These are phyloP conservation scores for Crucibulum cyathiforme DNA, from an alignment of 1,284 basidiomycete species.

Conservation along the genomic window DNA sequence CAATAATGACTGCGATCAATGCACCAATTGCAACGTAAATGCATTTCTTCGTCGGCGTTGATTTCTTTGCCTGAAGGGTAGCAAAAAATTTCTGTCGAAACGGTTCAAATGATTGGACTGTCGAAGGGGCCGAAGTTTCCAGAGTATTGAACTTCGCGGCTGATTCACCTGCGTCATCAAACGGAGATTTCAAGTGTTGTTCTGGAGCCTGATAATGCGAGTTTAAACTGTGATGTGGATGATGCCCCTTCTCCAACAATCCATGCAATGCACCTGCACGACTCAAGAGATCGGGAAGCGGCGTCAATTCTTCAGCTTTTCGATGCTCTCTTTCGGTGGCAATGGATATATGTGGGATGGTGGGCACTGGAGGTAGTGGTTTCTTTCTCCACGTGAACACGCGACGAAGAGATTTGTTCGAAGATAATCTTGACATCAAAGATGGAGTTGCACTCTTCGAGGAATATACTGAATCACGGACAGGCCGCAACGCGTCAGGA, in stretches of 20 bases:
- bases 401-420: constrained; percentile 42
- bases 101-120: too few species aligned
- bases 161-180: constrained; percentile 25
- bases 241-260: constrained; percentile 58
- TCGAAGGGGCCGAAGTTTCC: too few species aligned
- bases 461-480: constrained; percentile 50
- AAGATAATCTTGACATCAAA: constrained; percentile 54
- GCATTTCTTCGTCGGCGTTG: constrained; percentile 29
- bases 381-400: constrained; percentile 54
- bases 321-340: constrained; percentile 46
- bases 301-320: constrained; percentile 50
- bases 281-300: constrained; percentile 57
- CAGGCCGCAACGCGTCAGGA: constrained; percentile 3
- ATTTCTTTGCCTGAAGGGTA: constrained; percentile 2
- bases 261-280: constrained; percentile 55
- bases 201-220: constrained; percentile 15
- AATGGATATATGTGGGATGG: constrained; percentile 49
- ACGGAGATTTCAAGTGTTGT: constrained; percentile 24
- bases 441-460: constrained; percentile 54
- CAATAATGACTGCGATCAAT: constrained; percentile 42
- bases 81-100: background rate
- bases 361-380: constrained; percentile 63
- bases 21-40: constrained; percentile 31
- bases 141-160: background rate
- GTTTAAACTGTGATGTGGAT: constrained; percentile 51